phyloP scores from a whole-genome alignment of 1,284 basidiomycete species.

The Apiotrichum veenhuisii region DNA sequence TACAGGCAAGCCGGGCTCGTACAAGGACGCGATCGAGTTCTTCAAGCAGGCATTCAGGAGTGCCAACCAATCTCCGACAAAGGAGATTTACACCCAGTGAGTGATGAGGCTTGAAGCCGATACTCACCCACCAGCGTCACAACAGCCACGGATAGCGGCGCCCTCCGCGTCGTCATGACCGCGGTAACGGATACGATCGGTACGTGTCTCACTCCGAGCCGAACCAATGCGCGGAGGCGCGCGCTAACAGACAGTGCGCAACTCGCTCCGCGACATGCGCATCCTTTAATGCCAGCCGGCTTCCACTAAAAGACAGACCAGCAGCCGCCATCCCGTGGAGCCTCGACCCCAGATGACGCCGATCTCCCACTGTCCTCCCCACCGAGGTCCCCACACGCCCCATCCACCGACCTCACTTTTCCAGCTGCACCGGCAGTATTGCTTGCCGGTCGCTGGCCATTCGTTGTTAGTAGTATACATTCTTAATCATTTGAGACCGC shows the following conservation, averaged over 20 bases:
- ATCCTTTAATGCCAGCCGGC: slow-evolving; percentile 9
- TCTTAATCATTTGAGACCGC: no score
- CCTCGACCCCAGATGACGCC: no score
- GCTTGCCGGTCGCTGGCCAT: no score
- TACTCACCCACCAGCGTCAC: slow-evolving; percentile 63
- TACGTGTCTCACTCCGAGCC: no score
- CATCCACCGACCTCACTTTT: no score
- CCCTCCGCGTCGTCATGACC: slow-evolving; percentile 88
- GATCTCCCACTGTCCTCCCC: no score
- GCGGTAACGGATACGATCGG: slow-evolving; percentile 54
- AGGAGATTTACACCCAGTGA: slow-evolving; percentile 89
- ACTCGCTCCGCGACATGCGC: slow-evolving; percentile 22
- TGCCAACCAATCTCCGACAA: slow-evolving; percentile 75
- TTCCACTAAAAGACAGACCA: background rate
- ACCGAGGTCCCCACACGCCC: no score
- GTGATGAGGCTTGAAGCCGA: slow-evolving; percentile 42
- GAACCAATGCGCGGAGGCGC: background rate
- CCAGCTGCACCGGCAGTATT: no score
- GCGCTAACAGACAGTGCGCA: slow-evolving; percentile 16
- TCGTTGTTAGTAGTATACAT: no score
- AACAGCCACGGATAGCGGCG: slow-evolving; percentile 87
- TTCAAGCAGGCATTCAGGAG: slow-evolving; percentile 82
- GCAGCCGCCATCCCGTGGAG: no score
- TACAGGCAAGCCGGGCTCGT: slow-evolving; percentile 57
- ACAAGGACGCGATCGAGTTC: slow-evolving; percentile 58